Evolutionary conservation across 73 alveolate species (phyloP).

Genomic region (Effrenium voratum): DNA sequence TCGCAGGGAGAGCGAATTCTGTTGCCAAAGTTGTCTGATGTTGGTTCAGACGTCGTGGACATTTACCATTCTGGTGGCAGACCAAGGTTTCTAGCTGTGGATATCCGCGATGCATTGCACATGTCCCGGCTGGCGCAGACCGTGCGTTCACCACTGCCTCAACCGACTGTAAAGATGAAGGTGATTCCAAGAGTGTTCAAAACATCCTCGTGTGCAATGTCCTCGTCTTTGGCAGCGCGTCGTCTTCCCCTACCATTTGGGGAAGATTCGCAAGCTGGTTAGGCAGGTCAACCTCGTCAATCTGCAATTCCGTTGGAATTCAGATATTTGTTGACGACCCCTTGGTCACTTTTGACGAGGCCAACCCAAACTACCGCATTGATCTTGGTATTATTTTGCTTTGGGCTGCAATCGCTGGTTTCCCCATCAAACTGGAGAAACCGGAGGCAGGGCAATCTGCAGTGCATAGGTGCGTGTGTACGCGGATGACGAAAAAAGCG

Average conservation of each 20-base stretch:
- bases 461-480: neutral
- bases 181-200: no score
- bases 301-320: neutral
- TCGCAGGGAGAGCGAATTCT: neutral
- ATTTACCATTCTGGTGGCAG: neutral
- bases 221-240: slow-evolving; percentile 33
- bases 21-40: neutral
- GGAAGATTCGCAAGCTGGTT: slow-evolving; percentile 17
- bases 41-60: neutral
- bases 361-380: neutral
- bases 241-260: slow-evolving; percentile 35
- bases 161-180: neutral
- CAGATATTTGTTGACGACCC: slow-evolving; percentile 37
- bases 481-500: neutral
- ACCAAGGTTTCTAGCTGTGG: neutral
- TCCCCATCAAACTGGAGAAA: neutral
- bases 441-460: neutral
- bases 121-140: slow-evolving; percentile 6
- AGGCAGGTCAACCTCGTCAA: neutral
- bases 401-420: slow-evolving; percentile 16
- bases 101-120: slow-evolving; percentile 24
- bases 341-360: neutral
- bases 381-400: neutral
- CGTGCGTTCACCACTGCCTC: neutral
- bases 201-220: neutral